Evolutionary conservation across 306 rosid species (phyloP).

Genomic region (Cucurbita argyrosperma): DNA sequence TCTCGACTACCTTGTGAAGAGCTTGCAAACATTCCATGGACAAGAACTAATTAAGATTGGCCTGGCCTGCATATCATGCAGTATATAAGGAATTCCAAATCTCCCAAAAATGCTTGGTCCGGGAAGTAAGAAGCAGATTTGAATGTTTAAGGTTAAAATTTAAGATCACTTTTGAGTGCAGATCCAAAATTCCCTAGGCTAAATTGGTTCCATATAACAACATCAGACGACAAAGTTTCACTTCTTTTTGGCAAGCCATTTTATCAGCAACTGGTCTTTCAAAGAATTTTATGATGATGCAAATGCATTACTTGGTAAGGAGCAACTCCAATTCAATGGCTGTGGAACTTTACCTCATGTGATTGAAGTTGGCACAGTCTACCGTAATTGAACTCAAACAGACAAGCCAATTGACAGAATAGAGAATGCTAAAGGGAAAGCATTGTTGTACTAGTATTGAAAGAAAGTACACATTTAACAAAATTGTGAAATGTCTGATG

Average conservation of each 20-base stretch:
- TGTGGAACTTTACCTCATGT: neutral
- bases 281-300: conserved; percentile 57
- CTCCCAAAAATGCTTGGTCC: conserved; percentile 66
- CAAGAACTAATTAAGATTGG: neutral
- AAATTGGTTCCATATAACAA: conserved; percentile 51
- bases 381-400: neutral
- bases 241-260: conserved; percentile 49
- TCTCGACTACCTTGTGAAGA: neutral
- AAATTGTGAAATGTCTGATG: neutral
- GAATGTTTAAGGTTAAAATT: conserved; percentile 66
- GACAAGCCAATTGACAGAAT: neutral
- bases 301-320: conserved; percentile 45
- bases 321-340: neutral
- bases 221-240: conserved; percentile 48
- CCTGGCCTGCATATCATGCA: conserved; percentile 36
- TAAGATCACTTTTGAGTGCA: conserved; percentile 48
- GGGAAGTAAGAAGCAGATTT: conserved; percentile 45
- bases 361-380: neutral
- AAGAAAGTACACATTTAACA: neutral
- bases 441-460: neutral
- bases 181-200: conserved; percentile 50
- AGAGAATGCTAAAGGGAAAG: neutral
- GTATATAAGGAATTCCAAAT: conserved; percentile 58
- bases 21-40: neutral
- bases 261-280: conserved; percentile 67